phyloP scores from a whole-genome alignment of 2,329 filamentous ascomycete genomes.

The Penicillium sp. region DNA sequence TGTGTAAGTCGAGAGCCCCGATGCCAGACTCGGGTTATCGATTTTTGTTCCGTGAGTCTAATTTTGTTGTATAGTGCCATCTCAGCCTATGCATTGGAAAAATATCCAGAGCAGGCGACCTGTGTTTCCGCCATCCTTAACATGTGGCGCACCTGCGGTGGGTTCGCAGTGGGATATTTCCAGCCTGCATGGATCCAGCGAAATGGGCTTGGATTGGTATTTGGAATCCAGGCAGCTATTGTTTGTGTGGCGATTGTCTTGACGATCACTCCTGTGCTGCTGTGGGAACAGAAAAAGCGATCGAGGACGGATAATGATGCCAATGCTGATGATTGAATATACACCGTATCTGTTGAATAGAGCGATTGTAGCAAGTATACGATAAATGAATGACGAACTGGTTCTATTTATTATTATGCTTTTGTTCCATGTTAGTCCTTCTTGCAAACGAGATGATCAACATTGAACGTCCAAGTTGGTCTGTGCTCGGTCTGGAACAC shows the following conservation, averaged over 20 bases:
- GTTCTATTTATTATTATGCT: no score
- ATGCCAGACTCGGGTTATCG: no score
- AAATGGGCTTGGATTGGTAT: conserved; percentile 34
- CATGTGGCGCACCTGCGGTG: conserved; percentile 42
- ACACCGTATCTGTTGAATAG: neutral
- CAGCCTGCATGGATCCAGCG: conserved; percentile 37
- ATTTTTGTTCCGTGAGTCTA: neutral
- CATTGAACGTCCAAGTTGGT: neutral
- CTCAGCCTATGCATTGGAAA: conserved; percentile 39
- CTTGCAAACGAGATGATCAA: no score
- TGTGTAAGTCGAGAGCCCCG: conserved; percentile 26
- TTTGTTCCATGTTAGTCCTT: no score
- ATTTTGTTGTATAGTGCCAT: conserved; percentile 26
- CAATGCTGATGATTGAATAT: neutral
- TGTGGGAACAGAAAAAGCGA: conserved; percentile 10
- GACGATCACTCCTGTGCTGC: conserved; percentile 29
- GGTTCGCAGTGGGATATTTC: conserved; percentile 40
- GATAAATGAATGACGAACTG: neutral
- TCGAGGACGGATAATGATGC: neutral
- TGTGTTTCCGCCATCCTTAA: conserved; percentile 39
- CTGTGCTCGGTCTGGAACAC: neutral
- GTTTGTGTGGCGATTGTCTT: conserved; percentile 28
- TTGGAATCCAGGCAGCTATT: conserved; percentile 36
- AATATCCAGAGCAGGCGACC: conserved; percentile 37
- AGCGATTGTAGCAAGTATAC: neutral